Evolutionary conservation across 192 early-diverging fungal species (phyloP).

Genomic region (Umbelopsis ramanniana): DNA sequence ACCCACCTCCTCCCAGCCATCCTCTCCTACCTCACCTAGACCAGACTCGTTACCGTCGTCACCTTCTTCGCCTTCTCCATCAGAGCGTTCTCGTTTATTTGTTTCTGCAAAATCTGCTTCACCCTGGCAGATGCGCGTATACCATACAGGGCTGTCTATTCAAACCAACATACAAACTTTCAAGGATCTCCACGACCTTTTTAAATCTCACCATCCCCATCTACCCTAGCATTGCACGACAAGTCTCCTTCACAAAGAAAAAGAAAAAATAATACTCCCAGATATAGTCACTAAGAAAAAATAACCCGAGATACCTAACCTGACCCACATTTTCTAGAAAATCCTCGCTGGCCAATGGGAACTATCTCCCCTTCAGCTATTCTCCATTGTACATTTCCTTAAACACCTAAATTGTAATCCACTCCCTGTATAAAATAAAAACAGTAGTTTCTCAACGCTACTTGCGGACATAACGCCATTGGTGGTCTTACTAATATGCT

Average conservation of each 20-base stretch:
- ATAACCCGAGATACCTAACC: no score
- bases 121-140: conserved; percentile 24
- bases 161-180: conserved; percentile 18
- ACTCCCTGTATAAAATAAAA: conserved; percentile 8
- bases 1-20: not conserved
- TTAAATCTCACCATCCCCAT: conserved; percentile 7
- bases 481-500: not conserved
- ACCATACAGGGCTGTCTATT: conserved; percentile 23
- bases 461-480: conserved; percentile 11
- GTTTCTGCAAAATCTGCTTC: conserved; percentile 10
- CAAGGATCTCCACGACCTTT: conserved; percentile 1
- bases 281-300: no score
- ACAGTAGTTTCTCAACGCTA: no score
- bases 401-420: not conserved
- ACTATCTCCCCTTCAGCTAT: no score
- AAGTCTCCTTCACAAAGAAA: no score
- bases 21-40: no score
- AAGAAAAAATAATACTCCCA: no score
- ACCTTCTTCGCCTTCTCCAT: not conserved
- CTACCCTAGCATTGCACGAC: not conserved
- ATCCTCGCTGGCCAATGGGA: no score
- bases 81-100: not conserved
- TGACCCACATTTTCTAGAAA: no score
- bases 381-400: not conserved
- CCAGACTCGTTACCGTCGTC: no score